These are phyloP conservation scores for Prunus kanzakura DNA, from an alignment of 306 rosid genomes.

Conservation along the genomic window DNA sequence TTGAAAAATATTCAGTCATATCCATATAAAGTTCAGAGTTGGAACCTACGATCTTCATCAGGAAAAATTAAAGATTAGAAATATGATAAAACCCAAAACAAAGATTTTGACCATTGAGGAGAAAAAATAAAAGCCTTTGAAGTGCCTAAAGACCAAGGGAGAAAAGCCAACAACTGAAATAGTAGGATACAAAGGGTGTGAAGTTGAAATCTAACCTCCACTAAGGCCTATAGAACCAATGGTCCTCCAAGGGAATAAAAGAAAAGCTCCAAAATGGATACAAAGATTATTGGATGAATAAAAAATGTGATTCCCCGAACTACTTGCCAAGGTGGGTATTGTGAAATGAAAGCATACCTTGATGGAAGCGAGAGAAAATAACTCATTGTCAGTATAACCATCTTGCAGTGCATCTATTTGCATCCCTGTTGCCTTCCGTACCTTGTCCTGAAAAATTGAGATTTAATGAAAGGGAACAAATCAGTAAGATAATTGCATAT, in stretches of 20 bases:
- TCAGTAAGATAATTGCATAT: conserved; percentile 6
- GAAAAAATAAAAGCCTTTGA: not conserved
- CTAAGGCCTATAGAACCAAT: not conserved
- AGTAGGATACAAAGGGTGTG: not conserved
- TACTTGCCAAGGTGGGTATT: not conserved
- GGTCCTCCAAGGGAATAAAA: not conserved
- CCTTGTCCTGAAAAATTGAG: conserved; percentile 61
- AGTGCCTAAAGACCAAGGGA: not conserved
- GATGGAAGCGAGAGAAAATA: conserved; percentile 82
- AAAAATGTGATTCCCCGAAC: not conserved
- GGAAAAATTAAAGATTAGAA: not conserved
- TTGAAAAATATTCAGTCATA: not conserved
- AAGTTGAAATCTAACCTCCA: not conserved
- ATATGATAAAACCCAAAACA: not conserved
- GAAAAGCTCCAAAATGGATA: not conserved
- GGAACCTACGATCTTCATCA: not conserved
- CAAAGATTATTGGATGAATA: not conserved
- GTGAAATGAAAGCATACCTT: conserved; percentile 53
- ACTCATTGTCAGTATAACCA: conserved; percentile 62
- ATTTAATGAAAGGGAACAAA: conserved; percentile 16
- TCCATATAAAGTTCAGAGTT: not conserved
- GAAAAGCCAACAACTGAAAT: not conserved
- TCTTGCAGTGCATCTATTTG: conserved; percentile 83
- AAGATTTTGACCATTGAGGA: not conserved
- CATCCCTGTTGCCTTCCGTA: conserved; percentile 80